Evolutionary conservation across 75 land plant genomes (phyloP).

Genomic region (Gnetum montanum): DNA sequence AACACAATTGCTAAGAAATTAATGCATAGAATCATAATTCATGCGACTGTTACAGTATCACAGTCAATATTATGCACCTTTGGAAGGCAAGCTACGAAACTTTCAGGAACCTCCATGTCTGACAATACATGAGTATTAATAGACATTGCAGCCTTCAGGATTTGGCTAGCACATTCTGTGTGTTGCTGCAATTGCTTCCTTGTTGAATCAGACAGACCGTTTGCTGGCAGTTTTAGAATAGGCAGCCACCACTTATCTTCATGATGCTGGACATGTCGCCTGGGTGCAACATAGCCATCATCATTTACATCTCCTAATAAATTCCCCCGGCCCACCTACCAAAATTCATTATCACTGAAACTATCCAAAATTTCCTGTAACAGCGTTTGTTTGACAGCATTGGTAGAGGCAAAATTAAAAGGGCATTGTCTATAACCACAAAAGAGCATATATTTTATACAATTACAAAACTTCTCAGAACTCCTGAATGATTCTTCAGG

Average conservation of each 20-base stretch:
- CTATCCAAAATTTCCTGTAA: slow-evolving; percentile 48
- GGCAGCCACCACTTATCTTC: slow-evolving; percentile 99
- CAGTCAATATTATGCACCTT: slow-evolving; percentile 66
- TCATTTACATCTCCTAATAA: slow-evolving; percentile 35
- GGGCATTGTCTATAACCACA: too few relatives aligned
- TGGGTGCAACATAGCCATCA: slow-evolving; percentile 8
- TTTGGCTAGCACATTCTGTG: slow-evolving; percentile 75
- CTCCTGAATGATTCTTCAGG: too few relatives aligned
- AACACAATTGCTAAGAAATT: too few relatives aligned
- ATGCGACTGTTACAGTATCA: not conserved
- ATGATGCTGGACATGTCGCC: slow-evolving; percentile 14
- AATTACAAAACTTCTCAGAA: too few relatives aligned
- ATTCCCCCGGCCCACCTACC: slow-evolving; percentile 73
- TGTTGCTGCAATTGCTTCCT: slow-evolving; percentile 74
- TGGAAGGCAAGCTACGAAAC: slow-evolving; percentile 67
- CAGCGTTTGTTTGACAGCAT: too few relatives aligned
- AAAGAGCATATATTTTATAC: too few relatives aligned
- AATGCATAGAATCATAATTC: too few relatives aligned
- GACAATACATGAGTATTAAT: slow-evolving; percentile 79
- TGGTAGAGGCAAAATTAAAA: too few relatives aligned
- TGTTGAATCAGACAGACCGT: slow-evolving; percentile 58
- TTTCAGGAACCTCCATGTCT: slow-evolving; percentile 89
- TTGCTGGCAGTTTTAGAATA: slow-evolving; percentile 61
- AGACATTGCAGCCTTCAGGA: slow-evolving; percentile 89
- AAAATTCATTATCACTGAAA: slow-evolving; percentile 66